Evolutionary conservation across 2,329 filamentous ascomycete genomes (phyloP), one percentile per base, ranked within the genome.

Genomic region (Daldinia sp.): DNA sequence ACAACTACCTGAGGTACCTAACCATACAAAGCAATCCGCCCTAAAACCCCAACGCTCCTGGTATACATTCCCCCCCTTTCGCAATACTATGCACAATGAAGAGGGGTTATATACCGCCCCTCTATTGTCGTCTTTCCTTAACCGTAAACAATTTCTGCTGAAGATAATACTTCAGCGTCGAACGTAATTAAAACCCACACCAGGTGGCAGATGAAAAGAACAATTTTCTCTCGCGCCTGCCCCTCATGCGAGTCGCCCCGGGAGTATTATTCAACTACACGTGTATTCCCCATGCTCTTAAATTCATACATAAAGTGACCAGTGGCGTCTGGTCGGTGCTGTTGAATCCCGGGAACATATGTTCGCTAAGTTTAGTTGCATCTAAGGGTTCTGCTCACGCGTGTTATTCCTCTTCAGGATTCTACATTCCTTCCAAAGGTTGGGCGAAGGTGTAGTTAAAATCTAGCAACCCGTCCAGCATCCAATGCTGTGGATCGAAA

Each of bases 401-500:
- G 48, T 54, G 10, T n/a, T 33, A 10, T 18, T 3, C 4, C n/a
- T 39, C 50, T 23, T 28, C 13, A 33, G 13, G 23, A 15, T 4
- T 3, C 67, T 82, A 87, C 69, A 85, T 81, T 69, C 86, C 83
- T 68, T 90, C 88, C 41, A 89, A 78, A 0, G 85, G 83, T 63
- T 82, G 81, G 41, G 73, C 73, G 74, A 88, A 90, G 10, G 84
- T 86, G 76, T 91, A 94, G 71, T 92, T 93, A 77, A 95, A 92
- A 77, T 94, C 92, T 67, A 96, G 85, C 37, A 95, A 84, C 13
- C 93, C 93, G 78, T 98, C 94, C 67, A 98, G 83, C 84, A 97
- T 93, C 94, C 94, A 98, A 79, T 95, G 93, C 75, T 97, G 86
- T 0, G 94, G 93, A 80, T 97, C 94, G 76, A 97, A 97, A 69